phyloP scores from a whole-genome alignment of 768 basidiomycete species.

The Chlorophyllum brunneum region DNA sequence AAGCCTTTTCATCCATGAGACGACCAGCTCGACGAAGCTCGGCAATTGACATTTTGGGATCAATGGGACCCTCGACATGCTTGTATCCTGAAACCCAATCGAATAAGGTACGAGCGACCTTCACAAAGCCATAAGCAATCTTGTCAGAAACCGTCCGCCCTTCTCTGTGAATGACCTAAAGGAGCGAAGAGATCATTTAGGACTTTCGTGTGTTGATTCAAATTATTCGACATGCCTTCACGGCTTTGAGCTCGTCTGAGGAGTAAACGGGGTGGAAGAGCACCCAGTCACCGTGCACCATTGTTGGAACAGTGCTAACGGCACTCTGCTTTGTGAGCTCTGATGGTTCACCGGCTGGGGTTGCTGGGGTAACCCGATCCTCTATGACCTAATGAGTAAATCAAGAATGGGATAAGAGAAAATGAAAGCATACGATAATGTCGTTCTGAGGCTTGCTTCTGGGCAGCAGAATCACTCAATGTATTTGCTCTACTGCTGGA shows the following conservation, averaged over 20 bases:
- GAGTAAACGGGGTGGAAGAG: constrained; percentile 93
- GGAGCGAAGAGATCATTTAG: constrained; percentile 2
- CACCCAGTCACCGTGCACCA: constrained; percentile 79
- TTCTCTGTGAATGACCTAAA: constrained; percentile 65
- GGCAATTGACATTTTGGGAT: constrained; percentile 60
- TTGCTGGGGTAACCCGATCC: not conserved
- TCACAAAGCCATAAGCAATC: constrained; percentile 63
- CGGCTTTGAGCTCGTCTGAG: constrained; percentile 63
- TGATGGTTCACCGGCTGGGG: not conserved
- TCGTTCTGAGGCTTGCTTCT: constrained; percentile 15
- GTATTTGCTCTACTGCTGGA: not conserved
- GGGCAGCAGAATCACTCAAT: constrained; percentile 13
- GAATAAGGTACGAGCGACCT: constrained; percentile 58
- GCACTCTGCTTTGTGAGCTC: constrained; percentile 39
- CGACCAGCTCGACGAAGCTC: constrained; percentile 75
- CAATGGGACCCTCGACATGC: constrained; percentile 59
- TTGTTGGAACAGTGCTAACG: constrained; percentile 50
- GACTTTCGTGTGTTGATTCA: not conserved
- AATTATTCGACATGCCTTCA: constrained; percentile 42
- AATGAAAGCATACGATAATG: constrained; percentile 13
- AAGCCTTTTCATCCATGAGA: constrained; percentile 68
- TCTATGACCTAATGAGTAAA: not conserved
- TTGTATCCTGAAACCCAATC: constrained; percentile 87
- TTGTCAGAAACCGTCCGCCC: constrained; percentile 70
- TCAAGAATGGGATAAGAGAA: not conserved